Conservation (phyloP, 768 basidiomycete species). For the Pulveroboletus ravenelii region DNA sequence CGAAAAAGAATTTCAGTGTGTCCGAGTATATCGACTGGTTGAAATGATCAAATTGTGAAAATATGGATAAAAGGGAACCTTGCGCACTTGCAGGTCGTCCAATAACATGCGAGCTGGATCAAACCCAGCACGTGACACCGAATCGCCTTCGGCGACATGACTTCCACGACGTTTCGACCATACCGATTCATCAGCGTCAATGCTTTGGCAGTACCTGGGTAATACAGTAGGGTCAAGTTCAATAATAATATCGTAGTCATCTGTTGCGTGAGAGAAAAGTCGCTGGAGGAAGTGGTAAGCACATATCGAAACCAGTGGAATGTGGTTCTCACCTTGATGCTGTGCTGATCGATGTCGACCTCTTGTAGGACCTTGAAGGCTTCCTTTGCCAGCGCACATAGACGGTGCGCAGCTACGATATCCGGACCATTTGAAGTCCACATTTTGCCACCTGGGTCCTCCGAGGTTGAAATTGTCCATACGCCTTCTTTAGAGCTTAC, state of each 20-base stretch:
- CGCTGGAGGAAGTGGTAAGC: slow-evolving; percentile 39
- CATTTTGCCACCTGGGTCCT: slow-evolving; percentile 65
- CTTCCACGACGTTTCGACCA: slow-evolving; percentile 37
- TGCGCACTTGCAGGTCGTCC: slow-evolving; percentile 65
- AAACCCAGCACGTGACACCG: slow-evolving; percentile 57
- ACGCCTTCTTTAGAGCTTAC: slow-evolving; percentile 41
- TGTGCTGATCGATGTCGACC: slow-evolving; percentile 44
- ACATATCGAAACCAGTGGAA: not conserved
- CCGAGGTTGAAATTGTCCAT: slow-evolving; percentile 77
- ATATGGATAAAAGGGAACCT: not conserved
- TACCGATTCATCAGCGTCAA: slow-evolving; percentile 46
- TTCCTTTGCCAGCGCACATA: slow-evolving; percentile 70
- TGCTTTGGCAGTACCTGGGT: slow-evolving; percentile 71
- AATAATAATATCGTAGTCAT: slow-evolving; percentile 83
- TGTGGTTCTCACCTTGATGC: slow-evolving; percentile 51
- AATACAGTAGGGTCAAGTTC: slow-evolving; percentile 61
- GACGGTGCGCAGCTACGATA: slow-evolving; percentile 65
- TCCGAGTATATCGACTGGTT: slow-evolving; percentile 65
- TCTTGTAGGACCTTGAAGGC: slow-evolving; percentile 57
- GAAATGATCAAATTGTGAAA: slow-evolving; percentile 2
- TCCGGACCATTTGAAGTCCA: slow-evolving; percentile 75
- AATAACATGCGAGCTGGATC: slow-evolving; percentile 71
- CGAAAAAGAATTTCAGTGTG: slow-evolving; percentile 80
- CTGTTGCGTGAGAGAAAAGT: slow-evolving; percentile 79
- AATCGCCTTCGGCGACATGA: slow-evolving; percentile 30